Evolutionary conservation across 805 yeast species (phyloP).

Genomic region (Pichia nanzhaoensis): DNA sequence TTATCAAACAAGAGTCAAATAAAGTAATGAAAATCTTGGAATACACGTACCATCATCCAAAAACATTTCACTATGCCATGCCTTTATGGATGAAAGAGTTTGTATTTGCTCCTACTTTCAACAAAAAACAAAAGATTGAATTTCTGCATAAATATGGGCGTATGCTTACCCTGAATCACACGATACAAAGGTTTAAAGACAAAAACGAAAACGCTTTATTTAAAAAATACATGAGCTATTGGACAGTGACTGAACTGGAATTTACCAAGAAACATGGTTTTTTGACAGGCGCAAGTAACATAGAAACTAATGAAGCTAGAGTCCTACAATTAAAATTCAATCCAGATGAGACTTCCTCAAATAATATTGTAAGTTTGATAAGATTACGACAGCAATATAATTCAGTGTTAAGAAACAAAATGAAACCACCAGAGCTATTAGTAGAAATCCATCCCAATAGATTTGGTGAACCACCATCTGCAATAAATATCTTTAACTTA

Average conservation of each 20-base stretch:
- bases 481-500: conserved; percentile 15
- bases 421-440: conserved; percentile 13
- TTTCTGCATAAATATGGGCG: conserved; percentile 3
- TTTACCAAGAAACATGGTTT: not conserved
- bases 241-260: not conserved
- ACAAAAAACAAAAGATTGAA: not conserved
- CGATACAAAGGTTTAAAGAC: not conserved
- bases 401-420: conserved; percentile 9
- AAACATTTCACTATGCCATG: not conserved
- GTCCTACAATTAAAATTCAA: conserved; percentile 1
- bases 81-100: conserved; percentile 3
- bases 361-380: not conserved
- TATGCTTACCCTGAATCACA: conserved; percentile 1
- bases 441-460: conserved; percentile 16
- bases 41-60: not conserved
- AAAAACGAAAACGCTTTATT: not conserved
- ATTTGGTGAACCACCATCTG: conserved; percentile 21
- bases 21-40: not conserved
- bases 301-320: not conserved
- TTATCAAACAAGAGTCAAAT: conserved; percentile 2
- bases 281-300: not conserved
- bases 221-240: not conserved
- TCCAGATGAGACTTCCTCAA: not conserved
- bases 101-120: not conserved
- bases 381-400: conserved; percentile 15